These are phyloP conservation scores for Colletotrichum sp. DNA, from an alignment of 2,329 filamentous ascomycete genomes.

Conservation along the genomic window DNA sequence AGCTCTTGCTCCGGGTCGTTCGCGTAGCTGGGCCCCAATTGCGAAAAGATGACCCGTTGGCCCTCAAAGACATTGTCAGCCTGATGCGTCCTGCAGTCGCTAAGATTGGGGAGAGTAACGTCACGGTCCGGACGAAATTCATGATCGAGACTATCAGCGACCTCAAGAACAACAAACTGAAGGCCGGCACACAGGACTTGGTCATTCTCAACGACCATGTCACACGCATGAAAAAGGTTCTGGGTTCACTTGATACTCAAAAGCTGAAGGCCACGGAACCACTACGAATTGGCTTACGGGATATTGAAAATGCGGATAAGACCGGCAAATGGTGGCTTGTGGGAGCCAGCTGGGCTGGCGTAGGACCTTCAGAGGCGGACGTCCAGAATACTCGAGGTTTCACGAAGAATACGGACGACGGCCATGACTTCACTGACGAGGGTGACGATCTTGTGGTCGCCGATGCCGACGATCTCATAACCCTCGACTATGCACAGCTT, in stretches of 20 bases:
- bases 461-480: slow-evolving; percentile 48
- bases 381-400: neutral
- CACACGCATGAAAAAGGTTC: slow-evolving; percentile 84
- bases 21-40: slow-evolving; percentile 83
- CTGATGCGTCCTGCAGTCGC: slow-evolving; percentile 76
- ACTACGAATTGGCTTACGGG: slow-evolving; percentile 78
- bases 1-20: slow-evolving; percentile 84
- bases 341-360: slow-evolving; percentile 83
- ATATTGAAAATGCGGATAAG: slow-evolving; percentile 83
- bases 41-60: slow-evolving; percentile 84
- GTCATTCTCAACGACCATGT: slow-evolving; percentile 81
- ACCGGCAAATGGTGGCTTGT: slow-evolving; percentile 99
- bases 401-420: neutral
- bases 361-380: slow-evolving; percentile 22
- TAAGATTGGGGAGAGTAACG: slow-evolving; percentile 68
- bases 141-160: slow-evolving; percentile 98
- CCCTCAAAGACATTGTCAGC: slow-evolving; percentile 87
- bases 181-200: slow-evolving; percentile 73
- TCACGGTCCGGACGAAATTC: slow-evolving; percentile 91
- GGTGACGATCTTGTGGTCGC: slow-evolving; percentile 21
- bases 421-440: slow-evolving; percentile 31
- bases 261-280: slow-evolving; percentile 79
- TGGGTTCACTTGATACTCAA: slow-evolving; percentile 75
- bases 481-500: slow-evolving; percentile 74
- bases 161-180: slow-evolving; percentile 92